Base-by-base conservation (phyloP, 441 rosid species). In the Gossypium schwendimanii region DNA sequence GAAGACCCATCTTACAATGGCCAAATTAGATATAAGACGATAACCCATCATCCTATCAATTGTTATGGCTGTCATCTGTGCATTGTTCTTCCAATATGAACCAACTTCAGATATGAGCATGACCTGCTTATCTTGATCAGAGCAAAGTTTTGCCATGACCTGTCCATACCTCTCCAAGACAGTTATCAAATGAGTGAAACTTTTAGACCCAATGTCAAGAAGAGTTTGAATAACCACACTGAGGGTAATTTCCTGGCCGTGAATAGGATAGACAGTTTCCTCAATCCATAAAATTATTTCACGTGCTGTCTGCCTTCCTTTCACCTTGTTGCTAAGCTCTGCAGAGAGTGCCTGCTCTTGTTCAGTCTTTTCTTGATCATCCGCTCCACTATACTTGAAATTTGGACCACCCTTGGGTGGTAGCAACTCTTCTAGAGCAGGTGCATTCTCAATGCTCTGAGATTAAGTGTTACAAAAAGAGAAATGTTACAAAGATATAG, bases 11-110 rank as follows among this genome's bases (percentile, higher is more conserved):
- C 86, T 87, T 77, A 92, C 91, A 77, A 96, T 93, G 28, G 99
- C 96, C 82, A 88, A 88, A 82, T 92, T 96, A 45, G 99, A 96
- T 71, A 96, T 80, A 18, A 96, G 97, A 71, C 97, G 89, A 84
- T 91, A 96, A 62, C 99, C 97, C 99, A 96, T 96, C 99, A 96
- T 92, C 85, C 99, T 86, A 83, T 96, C 99, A 67, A 96, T 88
- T 60, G 97, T 82, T 74, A 96, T 82, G 14, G 94, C 97, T 12
- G 94, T 87, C 96, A 90, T 96, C 73, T 96, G 98, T 45, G 80
- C 77, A 81, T 87, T 91, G 83, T 84, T 89, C 87, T 86, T 87
- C 99, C 98, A 96, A 72, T 89, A 93, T 11, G 85, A 86, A 79
- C 92, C 85, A 73, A 96, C 87, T 87, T 96, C 98, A 73, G 89